A percentile compares a stretch with the other conserved stretches of the same genome.
Evolutionary conservation across 208 protist species (phyloP).

Genomic region (Leishmania guyanensis): DNA sequence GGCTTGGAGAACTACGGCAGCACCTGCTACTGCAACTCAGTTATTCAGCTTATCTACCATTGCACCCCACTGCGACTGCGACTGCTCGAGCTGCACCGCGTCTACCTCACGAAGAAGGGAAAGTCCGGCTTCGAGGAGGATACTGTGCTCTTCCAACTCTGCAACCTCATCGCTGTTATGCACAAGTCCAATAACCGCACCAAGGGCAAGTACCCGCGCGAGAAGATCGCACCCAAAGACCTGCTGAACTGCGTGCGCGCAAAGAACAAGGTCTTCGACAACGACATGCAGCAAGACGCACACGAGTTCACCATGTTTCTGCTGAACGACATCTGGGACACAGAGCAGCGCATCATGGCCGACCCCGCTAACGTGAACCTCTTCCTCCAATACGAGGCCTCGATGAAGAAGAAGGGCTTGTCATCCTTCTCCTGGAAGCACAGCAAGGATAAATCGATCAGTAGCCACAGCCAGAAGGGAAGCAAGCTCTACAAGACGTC

Average conservation of each 20-base stretch:
- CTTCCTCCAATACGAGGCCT: slow-evolving; percentile 43
- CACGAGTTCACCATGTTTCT: slow-evolving; percentile 92
- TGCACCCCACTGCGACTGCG: slow-evolving; percentile 83
- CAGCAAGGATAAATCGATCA: slow-evolving; percentile 32
- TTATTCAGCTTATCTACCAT: slow-evolving; percentile 91
- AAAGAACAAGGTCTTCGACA: slow-evolving; percentile 73
- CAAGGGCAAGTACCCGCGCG: slow-evolving; percentile 38
- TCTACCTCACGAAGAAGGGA: slow-evolving; percentile 57
- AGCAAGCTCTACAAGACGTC: slow-evolving; percentile 17
- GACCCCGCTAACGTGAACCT: slow-evolving; percentile 62
- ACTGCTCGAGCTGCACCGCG: slow-evolving; percentile 73
- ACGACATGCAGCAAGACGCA: slow-evolving; percentile 87
- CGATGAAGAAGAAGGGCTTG: slow-evolving; percentile 43
- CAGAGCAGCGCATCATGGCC: slow-evolving; percentile 70
- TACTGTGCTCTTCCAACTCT: slow-evolving; percentile 67
- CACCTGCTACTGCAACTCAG: slow-evolving; percentile 92
- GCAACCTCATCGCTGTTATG: slow-evolving; percentile 78
- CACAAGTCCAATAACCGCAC: slow-evolving; percentile 81
- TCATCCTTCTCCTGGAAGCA: slow-evolving; percentile 49
- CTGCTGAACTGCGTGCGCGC: slow-evolving; percentile 56
- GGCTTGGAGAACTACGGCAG: slow-evolving; percentile 92
- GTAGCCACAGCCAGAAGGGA: slow-evolving; percentile 15
- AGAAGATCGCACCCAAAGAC: slow-evolving; percentile 42
- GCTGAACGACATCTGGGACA: slow-evolving; percentile 86
- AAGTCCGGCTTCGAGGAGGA: slow-evolving; percentile 61